Evolutionary conservation across 768 basidiomycete species (phyloP).

Genomic region (Crucibulum laeve): DNA sequence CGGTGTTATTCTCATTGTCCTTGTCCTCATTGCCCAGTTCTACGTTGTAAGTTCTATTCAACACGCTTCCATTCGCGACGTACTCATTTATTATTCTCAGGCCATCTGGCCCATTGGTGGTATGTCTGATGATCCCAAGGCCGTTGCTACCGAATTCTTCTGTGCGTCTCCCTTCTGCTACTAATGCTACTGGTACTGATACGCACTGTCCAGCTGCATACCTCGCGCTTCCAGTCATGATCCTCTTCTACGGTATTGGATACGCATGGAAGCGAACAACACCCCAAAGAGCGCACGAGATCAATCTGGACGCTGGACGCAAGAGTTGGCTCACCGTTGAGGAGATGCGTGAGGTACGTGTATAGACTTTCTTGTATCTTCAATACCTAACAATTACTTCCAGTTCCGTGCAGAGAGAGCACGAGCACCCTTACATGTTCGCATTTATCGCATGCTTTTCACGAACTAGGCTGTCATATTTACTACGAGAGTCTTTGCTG

Average conservation of each 20-base stretch:
- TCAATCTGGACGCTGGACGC: conserved; percentile 41
- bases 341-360: conserved; percentile 35
- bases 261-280: conserved; percentile 36
- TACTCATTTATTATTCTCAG: conserved; percentile 11
- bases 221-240: conserved; percentile 36
- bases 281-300: conserved; percentile 30
- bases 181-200: not conserved
- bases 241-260: conserved; percentile 32
- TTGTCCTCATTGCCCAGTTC: conserved; percentile 42
- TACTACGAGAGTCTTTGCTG: no score
- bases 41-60: conserved; percentile 27
- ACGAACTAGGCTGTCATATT: conserved; percentile 28
- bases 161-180: conserved; percentile 16
- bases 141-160: conserved; percentile 34
- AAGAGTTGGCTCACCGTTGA: conserved; percentile 43
- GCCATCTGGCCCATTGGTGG: conserved; percentile 38
- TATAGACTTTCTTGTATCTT: not conserved
- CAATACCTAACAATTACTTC: not conserved
- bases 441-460: conserved; percentile 35
- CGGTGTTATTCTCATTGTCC: conserved; percentile 32
- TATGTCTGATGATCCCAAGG: conserved; percentile 18
- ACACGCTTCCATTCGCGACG: not conserved
- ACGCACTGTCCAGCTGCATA: conserved; percentile 21
- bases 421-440: conserved; percentile 29
- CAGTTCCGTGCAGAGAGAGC: conserved; percentile 36